Percentiles rank a stretch among this genome's conserved stretches.
These are phyloP conservation scores for Boletus vinaceobasis DNA, from an alignment of 768 basidiomycete species.

Conservation along the genomic window DNA sequence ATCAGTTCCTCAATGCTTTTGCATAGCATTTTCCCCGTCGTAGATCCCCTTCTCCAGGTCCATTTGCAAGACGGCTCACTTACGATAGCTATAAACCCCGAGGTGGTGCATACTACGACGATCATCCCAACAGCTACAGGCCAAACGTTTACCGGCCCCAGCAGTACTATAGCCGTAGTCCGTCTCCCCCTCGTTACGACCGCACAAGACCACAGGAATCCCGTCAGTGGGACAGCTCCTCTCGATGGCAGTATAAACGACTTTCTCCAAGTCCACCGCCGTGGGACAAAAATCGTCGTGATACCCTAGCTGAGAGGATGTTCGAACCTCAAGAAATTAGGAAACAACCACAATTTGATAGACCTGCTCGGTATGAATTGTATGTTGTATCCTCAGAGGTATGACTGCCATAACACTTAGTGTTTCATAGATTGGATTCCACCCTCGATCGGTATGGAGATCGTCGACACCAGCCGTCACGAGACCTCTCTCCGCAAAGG, in stretches of 20 bases:
- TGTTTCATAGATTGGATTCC: constrained; percentile 24
- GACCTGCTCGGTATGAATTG: constrained; percentile 39
- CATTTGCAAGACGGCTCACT: constrained; percentile 40
- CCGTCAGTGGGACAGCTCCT: constrained; percentile 46
- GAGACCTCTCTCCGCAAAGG: constrained; percentile 38
- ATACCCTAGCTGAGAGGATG: constrained; percentile 48
- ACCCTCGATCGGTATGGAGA: constrained; percentile 36
- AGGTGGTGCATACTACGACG: constrained; percentile 38
- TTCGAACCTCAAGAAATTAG: constrained; percentile 73
- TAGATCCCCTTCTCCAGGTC: constrained; percentile 48
- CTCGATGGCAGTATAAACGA: constrained; percentile 46
- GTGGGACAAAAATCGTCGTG: constrained; percentile 34
- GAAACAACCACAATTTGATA: constrained; percentile 57
- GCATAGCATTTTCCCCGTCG: constrained; percentile 34
- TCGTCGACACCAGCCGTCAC: constrained; percentile 31
- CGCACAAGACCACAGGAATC: constrained; percentile 37
- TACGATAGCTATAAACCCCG: constrained; percentile 54
- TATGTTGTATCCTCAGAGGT: constrained; percentile 31
- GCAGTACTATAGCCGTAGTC: constrained; percentile 41
- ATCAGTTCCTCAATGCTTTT: constrained; percentile 20
- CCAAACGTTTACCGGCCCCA: constrained; percentile 37
- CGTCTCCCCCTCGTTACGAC: constrained; percentile 52
- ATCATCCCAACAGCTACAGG: constrained; percentile 42
- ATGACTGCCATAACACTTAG: constrained; percentile 16
- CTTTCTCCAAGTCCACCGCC: constrained; percentile 34